Conservation (phyloP, 2,329 filamentous ascomycete genomes). For the Cordyceps pruinosa region DNA sequence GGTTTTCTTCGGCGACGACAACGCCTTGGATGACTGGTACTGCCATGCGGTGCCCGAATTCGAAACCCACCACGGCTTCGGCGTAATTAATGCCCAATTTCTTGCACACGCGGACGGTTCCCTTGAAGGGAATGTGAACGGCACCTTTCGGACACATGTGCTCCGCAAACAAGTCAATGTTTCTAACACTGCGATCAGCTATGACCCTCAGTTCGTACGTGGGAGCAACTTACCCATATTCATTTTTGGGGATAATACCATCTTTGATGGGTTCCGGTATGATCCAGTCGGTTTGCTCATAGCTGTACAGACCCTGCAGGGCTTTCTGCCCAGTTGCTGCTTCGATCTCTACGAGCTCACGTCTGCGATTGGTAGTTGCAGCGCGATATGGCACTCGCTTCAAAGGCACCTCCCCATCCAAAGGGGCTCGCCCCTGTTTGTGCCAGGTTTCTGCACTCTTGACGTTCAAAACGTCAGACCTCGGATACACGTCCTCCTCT, state of each 20-base stretch:
- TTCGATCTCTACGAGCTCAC: slow-evolving; percentile 82
- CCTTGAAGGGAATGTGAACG: slow-evolving; percentile 72
- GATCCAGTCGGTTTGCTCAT: slow-evolving; percentile 89
- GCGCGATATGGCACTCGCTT: slow-evolving; percentile 88
- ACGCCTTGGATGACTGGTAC: slow-evolving; percentile 88
- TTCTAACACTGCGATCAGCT: slow-evolving; percentile 36
- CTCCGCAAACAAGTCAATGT: slow-evolving; percentile 91
- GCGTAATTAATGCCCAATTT: slow-evolving; percentile 81
- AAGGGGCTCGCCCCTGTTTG: slow-evolving; percentile 80
- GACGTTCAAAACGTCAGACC: slow-evolving; percentile 74
- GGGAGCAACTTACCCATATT: slow-evolving; percentile 55
- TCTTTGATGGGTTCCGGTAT: slow-evolving; percentile 80
- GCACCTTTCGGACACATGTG: slow-evolving; percentile 87
- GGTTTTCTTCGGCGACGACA: slow-evolving; percentile 76
- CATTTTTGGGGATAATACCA: slow-evolving; percentile 86
- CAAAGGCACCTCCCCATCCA: slow-evolving; percentile 62
- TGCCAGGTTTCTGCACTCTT: slow-evolving; percentile 97
- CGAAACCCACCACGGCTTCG: slow-evolving; percentile 92
- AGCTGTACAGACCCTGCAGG: slow-evolving; percentile 76
- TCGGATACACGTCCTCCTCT: slow-evolving; percentile 72
- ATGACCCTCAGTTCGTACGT: no score
- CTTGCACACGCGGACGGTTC: slow-evolving; percentile 73
- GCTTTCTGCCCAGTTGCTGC: slow-evolving; percentile 74
- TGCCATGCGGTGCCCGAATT: slow-evolving; percentile 91
- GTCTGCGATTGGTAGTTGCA: slow-evolving; percentile 77